These are phyloP conservation scores for Phallus indusiatus DNA, from an alignment of 768 basidiomycete genomes.

Conservation along the genomic window DNA sequence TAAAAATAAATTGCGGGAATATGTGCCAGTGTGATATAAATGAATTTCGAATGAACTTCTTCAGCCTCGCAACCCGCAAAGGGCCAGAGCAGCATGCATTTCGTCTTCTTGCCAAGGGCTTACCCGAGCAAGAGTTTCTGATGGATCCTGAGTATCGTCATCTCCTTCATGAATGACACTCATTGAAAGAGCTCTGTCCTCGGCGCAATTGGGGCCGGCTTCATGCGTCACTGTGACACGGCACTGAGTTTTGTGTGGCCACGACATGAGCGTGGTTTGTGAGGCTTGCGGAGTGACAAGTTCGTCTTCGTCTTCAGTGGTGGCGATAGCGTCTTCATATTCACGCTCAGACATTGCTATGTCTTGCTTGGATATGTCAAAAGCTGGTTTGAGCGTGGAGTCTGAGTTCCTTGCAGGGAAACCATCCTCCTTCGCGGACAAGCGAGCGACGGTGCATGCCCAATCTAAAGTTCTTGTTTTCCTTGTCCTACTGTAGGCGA, in stretches of 20 bases:
- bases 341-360: conserved; percentile 5
- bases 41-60: not conserved
- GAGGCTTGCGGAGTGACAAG: conserved; percentile 48
- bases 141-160: not conserved
- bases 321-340: conserved; percentile 32
- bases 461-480: conserved; percentile 24
- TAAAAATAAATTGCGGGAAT: not conserved
- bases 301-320: conserved; percentile 59
- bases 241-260: not conserved
- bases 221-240: not conserved
- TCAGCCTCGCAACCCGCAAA: conserved; percentile 44
- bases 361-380: not conserved
- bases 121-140: not conserved
- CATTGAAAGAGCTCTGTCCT: conserved; percentile 20
- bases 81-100: conserved; percentile 59
- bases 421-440: conserved; percentile 7
- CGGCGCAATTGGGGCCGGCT: conserved; percentile 19
- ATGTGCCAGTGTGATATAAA: not conserved
- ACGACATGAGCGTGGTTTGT: conserved; percentile 22
- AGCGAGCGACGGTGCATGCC: conserved; percentile 28
- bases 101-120: conserved; percentile 35
- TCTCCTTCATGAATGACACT: conserved; percentile 23
- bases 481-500: not conserved
- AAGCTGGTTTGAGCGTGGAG: not conserved
- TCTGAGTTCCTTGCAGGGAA: not conserved